Conservation (phyloP, 768 basidiomycete genomes). For the Termitomyces sp. region DNA sequence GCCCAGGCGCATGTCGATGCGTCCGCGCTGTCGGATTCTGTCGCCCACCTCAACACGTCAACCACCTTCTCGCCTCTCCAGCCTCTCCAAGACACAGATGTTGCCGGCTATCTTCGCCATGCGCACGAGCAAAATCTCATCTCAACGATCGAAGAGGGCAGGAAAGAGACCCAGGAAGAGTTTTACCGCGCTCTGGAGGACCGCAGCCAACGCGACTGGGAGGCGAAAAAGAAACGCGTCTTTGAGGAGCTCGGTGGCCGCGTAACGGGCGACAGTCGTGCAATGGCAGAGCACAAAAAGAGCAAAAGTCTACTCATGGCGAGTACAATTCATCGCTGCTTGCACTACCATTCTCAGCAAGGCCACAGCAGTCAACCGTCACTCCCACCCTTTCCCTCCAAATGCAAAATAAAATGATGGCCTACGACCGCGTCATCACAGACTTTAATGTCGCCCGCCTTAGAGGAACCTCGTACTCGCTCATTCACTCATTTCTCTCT, state of each 20-base stretch:
- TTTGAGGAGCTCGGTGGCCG: constrained; percentile 86
- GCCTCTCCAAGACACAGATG: constrained; percentile 90
- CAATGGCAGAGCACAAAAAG: constrained; percentile 56
- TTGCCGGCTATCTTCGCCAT: constrained; percentile 90
- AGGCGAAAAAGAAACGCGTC: constrained; percentile 81
- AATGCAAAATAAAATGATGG: constrained; percentile 95
- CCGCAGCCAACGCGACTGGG: constrained; percentile 77
- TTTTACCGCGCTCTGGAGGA: constrained; percentile 81
- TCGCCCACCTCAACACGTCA: constrained; percentile 76
- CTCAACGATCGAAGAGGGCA: constrained; percentile 87
- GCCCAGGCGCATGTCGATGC: constrained; percentile 94
- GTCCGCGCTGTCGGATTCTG: constrained; percentile 76
- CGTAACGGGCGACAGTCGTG: constrained; percentile 47
- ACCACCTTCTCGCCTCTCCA: constrained; percentile 87
- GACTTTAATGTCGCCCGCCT: constrained; percentile 74
- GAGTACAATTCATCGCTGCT: constrained; percentile 16
- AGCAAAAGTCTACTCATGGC: constrained; percentile 54
- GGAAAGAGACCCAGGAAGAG: constrained; percentile 78
- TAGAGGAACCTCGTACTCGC: constrained; percentile 67
- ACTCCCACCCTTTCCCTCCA: constrained; percentile 61
- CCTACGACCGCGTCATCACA: constrained; percentile 78
- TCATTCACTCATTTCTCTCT: constrained; percentile 67
- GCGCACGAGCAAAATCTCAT: constrained; percentile 94
- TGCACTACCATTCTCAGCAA: neutral
- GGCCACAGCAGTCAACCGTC: constrained; percentile 22